These are phyloP conservation scores for Candida vaughaniae DNA, from an alignment of 805 yeast genomes.

Conservation along the genomic window DNA sequence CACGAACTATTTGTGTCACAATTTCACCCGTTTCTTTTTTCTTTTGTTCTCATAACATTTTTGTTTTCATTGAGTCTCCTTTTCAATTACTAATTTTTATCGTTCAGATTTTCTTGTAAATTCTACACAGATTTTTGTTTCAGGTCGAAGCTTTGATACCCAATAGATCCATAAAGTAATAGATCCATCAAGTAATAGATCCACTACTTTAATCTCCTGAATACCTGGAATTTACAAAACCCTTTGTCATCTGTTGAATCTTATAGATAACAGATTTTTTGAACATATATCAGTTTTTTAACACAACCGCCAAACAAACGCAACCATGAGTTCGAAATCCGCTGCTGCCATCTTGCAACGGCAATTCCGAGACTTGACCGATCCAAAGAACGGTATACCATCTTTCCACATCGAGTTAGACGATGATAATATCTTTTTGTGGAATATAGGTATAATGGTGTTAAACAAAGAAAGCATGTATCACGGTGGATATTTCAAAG, in stretches of 20 bases:
- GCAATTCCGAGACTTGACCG: slow-evolving; percentile 90
- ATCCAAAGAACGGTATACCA: slow-evolving; percentile 73
- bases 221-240: too few species aligned
- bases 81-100: slow-evolving; percentile 5
- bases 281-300: too few species aligned
- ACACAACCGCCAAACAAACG: too few species aligned
- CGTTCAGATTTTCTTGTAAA: too few species aligned
- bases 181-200: too few species aligned
- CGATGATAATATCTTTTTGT: slow-evolving; percentile 54
- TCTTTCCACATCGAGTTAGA: slow-evolving; percentile 64
- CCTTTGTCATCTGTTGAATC: too few species aligned
- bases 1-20: too few species aligned
- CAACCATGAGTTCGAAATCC: slow-evolving; percentile 51
- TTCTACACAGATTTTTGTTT: too few species aligned
- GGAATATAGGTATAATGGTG: slow-evolving; percentile 93
- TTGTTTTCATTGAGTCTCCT: slow-evolving; percentile 7
- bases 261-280: too few species aligned
- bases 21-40: slow-evolving; percentile 3
- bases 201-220: too few species aligned
- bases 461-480: slow-evolving; percentile 84
- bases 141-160: too few species aligned
- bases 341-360: slow-evolving; percentile 87
- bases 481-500: slow-evolving; percentile 92
- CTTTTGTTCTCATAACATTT: slow-evolving; percentile 5
- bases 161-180: too few species aligned